Evolutionary conservation across 768 basidiomycete genomes (phyloP), one percentile per base, ranked within the genome.

Genomic region (Lentinula edodes): DNA sequence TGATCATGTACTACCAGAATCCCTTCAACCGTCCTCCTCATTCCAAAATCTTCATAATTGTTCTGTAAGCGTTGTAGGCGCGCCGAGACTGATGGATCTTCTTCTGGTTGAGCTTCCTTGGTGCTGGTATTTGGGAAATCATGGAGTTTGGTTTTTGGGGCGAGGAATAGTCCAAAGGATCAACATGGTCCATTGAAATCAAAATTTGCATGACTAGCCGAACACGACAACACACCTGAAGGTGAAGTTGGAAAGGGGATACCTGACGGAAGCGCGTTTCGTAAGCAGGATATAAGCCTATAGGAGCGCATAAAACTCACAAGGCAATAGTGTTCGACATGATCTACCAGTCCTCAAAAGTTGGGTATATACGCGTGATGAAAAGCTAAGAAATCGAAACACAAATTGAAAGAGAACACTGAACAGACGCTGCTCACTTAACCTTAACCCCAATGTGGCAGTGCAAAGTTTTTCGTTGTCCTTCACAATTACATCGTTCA

Each of bases 41-140:
- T 96, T 8, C 97, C 97, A 73, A 89, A 94, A 73, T 96, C 93
- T 71, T 93, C 92, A 83, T 95, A 98, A 73, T 98, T 96, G 71
- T 92, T 91, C 71, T 97, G 91, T 10, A 99, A 83, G 15, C 97
- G 88, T 71, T 95, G 93, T 6, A 99, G 80, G 52, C 97, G 90
- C 2, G 95, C 93, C 1, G 93, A 89, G 2, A 99, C 97, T 2
- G 93, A 95, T 0, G 95, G 92, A 68, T 98, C 97, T 73, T 99
- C 97, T 69, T 98, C 95, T 6, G 94, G 93, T 71, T 98, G 97
- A 0, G 94, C 88, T 70, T 97, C 95, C 72, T 98, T 97, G 48
- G 93, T 94, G 71, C 95, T 96, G 65, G 55, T 61, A 38, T 23
- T 39, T 50, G 36, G 48, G 62, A 59, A 56, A 66, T 58, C n/a